Base-by-base conservation (phyloP, 2,329 filamentous ascomycete genomes). In the Trichophyton benhamiae region DNA sequence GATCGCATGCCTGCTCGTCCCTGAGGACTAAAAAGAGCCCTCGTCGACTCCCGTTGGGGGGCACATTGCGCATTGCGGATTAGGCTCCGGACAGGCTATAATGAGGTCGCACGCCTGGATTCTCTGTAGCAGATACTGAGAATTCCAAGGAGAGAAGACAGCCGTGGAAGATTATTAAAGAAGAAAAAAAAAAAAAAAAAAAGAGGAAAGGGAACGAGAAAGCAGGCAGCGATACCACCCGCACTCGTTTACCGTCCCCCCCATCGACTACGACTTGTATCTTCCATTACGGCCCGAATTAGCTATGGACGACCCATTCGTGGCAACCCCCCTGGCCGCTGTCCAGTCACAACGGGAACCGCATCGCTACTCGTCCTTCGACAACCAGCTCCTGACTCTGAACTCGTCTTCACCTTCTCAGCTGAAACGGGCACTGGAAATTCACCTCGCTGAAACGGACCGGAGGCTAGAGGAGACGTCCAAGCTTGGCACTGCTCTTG, bases 361-460 rank as follows among this genome's bases (percentile, higher is more conserved):
- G 58, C 83, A 91, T 66, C 86, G 91, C 66, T 94, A 89, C 74
- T 91, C 89, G 61, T 83, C 84, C 65, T 95, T 95, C 72, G 90
- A 96, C 73, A 83, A 84, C 57, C 85, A 92, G 59, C 77, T 89
- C 30, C 91, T 95, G 72, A 86, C 86, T 42, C 79, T 92, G 22
- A 88, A 88, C 66, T 83, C 89, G n/a, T 80, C 88, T 30, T 96
- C 92, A 0, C 90, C 92, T 8, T 84, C 85, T 61, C 91, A 96
- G 71, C 89, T 91, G 46, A 95, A 89, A 75, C 87, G 88, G 66
- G 91, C 91, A 52, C 80, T 99, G 52, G 87, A 96, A 74, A 90
- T 91, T 59, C 94, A 97, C 75, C 81, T 99, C 57, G 86, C 88
- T 65, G 94, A 99, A 74, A 96, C 92, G 0, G 90, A 96, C 69